Conservation (phyloP, 306 rosid genomes). For the Citrullus amarus region DNA sequence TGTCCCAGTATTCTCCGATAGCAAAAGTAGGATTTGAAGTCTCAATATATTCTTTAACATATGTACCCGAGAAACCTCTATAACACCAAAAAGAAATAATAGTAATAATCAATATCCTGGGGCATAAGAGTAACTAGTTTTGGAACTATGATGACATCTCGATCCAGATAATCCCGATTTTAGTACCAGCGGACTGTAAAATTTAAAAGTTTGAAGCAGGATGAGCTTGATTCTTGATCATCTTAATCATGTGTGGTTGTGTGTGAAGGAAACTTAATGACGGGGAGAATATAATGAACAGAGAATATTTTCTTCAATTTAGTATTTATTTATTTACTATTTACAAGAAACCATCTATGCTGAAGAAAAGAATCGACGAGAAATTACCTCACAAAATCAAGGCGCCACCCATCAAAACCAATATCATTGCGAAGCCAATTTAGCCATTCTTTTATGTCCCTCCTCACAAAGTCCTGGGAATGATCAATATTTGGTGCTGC, state of each 20-base stretch:
- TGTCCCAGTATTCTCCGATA: constrained; percentile 85
- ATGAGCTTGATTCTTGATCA: neutral
- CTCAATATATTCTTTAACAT: constrained; percentile 65
- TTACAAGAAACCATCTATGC: constrained; percentile 3
- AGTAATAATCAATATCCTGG: neutral
- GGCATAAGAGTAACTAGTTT: neutral
- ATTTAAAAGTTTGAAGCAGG: neutral
- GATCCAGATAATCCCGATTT: neutral
- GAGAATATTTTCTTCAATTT: neutral
- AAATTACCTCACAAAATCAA: constrained; percentile 58
- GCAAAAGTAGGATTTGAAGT: constrained; percentile 56
- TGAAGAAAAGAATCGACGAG: constrained; percentile 1
- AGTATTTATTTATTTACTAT: neutral
- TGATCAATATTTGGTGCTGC: constrained; percentile 85
- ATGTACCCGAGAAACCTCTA: constrained; percentile 67
- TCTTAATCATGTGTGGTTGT: neutral
- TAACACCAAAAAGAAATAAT: constrained; percentile 10
- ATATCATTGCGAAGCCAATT: constrained; percentile 65
- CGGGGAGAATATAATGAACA: neutral
- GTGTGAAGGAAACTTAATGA: neutral
- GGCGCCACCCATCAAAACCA: constrained; percentile 81
- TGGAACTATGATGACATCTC: neutral
- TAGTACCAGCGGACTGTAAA: neutral
- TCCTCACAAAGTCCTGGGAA: constrained; percentile 57
- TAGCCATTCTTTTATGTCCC: constrained; percentile 58